phyloP scores from a whole-genome alignment of 176 grass and related monocot genomes.

The Zea luxurians region DNA sequence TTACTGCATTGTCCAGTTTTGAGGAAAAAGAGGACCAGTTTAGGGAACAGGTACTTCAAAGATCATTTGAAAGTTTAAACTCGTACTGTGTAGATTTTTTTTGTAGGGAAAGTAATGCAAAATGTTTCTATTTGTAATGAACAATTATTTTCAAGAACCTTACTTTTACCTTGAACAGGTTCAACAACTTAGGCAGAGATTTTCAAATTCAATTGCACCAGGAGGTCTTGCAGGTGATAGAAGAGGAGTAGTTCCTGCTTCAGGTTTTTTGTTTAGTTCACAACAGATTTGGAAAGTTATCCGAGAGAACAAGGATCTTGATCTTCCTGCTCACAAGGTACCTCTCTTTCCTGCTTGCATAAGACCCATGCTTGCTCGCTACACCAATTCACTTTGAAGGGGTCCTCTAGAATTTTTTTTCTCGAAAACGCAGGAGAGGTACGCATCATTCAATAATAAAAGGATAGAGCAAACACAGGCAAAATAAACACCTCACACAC shows the following conservation, averaged over 20 bases:
- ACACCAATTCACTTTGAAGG: background rate
- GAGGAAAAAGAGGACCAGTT: slow-evolving; percentile 99
- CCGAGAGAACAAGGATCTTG: slow-evolving; percentile 90
- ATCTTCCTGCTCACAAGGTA: slow-evolving; percentile 99
- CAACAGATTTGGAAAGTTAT: slow-evolving; percentile 97
- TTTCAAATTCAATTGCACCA: slow-evolving; percentile 93
- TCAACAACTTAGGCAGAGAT: slow-evolving; percentile 87
- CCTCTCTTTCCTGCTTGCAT: background rate
- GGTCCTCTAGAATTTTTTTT: background rate
- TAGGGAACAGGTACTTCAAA: slow-evolving; percentile 67
- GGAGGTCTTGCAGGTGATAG: slow-evolving; percentile 94
- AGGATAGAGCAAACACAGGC: no score
- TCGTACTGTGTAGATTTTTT: slow-evolving; percentile 7
- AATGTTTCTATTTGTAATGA: slow-evolving; percentile 6
- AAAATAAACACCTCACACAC: no score
- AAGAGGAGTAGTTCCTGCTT: slow-evolving; percentile 93
- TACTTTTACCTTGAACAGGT: slow-evolving; percentile 63
- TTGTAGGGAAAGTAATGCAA: background rate
- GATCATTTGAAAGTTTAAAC: slow-evolving; percentile 36
- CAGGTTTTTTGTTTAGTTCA: slow-evolving; percentile 96
- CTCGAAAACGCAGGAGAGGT: no score
- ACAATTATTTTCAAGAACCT: slow-evolving; percentile 29
- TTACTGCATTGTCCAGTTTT: slow-evolving; percentile 87
- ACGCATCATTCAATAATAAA: no score
- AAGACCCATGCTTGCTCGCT: slow-evolving; percentile 16